A percentile compares a stretch with the other conserved stretches of the same genome.
These are phyloP conservation scores for Xylaria multiplex DNA, from an alignment of 2,329 filamentous ascomycete species.

Conservation along the genomic window DNA sequence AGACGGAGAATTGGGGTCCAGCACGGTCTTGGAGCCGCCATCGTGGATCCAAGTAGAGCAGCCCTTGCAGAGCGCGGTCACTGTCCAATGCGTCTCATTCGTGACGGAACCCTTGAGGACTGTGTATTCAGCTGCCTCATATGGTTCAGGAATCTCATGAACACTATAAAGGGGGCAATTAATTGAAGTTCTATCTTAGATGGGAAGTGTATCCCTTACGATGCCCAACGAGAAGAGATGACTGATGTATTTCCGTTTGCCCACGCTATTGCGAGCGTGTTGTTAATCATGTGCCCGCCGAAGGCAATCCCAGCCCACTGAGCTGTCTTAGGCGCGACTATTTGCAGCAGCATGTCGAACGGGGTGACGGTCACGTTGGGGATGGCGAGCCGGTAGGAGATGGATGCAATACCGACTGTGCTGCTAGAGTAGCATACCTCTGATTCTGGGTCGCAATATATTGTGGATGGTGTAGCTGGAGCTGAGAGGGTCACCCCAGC, in stretches of 20 bases:
- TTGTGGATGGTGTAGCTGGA: constrained; percentile 31
- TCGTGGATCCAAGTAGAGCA: constrained; percentile 50
- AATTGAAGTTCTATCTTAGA: background rate
- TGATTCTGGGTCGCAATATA: constrained; percentile 36
- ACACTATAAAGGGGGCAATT: constrained; percentile 34
- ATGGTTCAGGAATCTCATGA: constrained; percentile 50
- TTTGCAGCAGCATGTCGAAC: constrained; percentile 56
- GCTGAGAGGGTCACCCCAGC: constrained; percentile 20
- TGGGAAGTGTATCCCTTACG: constrained; percentile 36
- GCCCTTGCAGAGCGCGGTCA: constrained; percentile 53
- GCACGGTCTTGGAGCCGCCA: constrained; percentile 34
- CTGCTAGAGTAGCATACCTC: constrained; percentile 38
- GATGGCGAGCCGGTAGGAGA: constrained; percentile 51
- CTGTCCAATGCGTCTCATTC: constrained; percentile 55
- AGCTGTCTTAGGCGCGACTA: constrained; percentile 54
- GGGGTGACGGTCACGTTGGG: constrained; percentile 47
- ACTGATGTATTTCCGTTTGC: constrained; percentile 55
- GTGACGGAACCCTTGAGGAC: constrained; percentile 49
- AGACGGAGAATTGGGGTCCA: constrained; percentile 34
- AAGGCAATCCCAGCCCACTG: constrained; percentile 61
- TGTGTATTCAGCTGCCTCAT: constrained; percentile 49
- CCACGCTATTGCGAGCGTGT: constrained; percentile 59
- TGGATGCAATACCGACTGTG: constrained; percentile 38
- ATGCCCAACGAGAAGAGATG: constrained; percentile 50
- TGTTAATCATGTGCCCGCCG: constrained; percentile 61